Percentiles rank a stretch among this genome's conserved stretches.
phyloP scores from a whole-genome alignment of 306 rosid genomes.

The Rosa rugosa region DNA sequence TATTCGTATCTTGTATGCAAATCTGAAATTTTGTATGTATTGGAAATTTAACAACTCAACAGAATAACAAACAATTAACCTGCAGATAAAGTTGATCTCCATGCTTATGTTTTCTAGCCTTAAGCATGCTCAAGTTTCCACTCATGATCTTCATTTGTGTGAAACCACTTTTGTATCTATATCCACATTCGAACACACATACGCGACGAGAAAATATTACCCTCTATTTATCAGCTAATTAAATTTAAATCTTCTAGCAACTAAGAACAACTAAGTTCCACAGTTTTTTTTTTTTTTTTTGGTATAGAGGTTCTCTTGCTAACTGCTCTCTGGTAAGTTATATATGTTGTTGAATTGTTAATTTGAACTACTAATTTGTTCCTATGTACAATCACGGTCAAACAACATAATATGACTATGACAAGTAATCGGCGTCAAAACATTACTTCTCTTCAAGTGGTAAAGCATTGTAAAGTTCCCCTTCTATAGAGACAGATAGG shows the following conservation, averaged over 20 bases:
- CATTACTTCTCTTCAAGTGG: background rate
- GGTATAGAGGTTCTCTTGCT: background rate
- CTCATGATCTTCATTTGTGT: background rate
- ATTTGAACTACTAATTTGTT: background rate
- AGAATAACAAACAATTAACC: slow-evolving; percentile 4
- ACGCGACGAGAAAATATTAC: background rate
- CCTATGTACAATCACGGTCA: too few relatives aligned
- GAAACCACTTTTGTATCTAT: too few relatives aligned
- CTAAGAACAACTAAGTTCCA: background rate
- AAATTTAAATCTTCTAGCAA: too few relatives aligned
- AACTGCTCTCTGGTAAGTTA: too few relatives aligned
- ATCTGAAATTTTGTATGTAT: background rate
- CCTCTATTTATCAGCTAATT: too few relatives aligned
- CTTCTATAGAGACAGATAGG: background rate
- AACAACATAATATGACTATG: too few relatives aligned
- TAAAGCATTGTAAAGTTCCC: background rate
- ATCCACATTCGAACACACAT: background rate
- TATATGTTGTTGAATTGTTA: background rate
- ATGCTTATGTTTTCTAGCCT: background rate
- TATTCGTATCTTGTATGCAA: background rate
- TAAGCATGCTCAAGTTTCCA: slow-evolving; percentile 2
- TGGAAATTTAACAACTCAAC: background rate
- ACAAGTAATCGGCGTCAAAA: background rate
- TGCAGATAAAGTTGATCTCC: slow-evolving; percentile 8
- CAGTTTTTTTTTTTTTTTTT: too few relatives aligned